These are phyloP conservation scores for Xanthoceras sorbifolium DNA, from an alignment of 345 rosid species.

Conservation along the genomic window DNA sequence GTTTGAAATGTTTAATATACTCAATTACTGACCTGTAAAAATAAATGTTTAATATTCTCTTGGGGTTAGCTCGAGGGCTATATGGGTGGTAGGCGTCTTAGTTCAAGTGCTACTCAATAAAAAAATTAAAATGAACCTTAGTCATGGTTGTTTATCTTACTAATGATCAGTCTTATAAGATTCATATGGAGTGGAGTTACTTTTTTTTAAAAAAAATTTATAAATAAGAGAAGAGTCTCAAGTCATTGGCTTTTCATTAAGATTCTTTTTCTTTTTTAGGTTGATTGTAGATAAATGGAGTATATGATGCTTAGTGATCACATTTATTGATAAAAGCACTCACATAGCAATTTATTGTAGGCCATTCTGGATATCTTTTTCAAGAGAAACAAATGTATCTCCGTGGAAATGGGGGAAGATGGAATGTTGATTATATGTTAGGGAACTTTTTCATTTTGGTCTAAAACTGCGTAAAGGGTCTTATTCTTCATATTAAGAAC, in stretches of 20 bases:
- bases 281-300: neutral
- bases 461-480: neutral
- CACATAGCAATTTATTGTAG: neutral
- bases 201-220: too few relatives aligned
- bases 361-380: neutral
- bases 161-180: neutral
- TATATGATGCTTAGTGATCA: neutral
- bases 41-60: neutral
- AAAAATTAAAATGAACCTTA: neutral
- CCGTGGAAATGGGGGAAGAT: neutral
- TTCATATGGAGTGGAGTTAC: neutral
- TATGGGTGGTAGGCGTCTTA: neutral
- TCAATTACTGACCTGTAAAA: neutral
- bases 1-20: neutral
- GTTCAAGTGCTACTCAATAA: neutral
- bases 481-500: neutral
- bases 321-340: neutral
- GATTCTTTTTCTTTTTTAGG: neutral
- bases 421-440: neutral
- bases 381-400: conserved; percentile 3
- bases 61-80: neutral
- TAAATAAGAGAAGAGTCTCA: neutral
- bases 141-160: neutral
- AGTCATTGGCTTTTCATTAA: neutral
- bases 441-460: neutral